Conservation (phyloP, 2,329 filamentous ascomycete species). For the Clonostachys byssicola region DNA sequence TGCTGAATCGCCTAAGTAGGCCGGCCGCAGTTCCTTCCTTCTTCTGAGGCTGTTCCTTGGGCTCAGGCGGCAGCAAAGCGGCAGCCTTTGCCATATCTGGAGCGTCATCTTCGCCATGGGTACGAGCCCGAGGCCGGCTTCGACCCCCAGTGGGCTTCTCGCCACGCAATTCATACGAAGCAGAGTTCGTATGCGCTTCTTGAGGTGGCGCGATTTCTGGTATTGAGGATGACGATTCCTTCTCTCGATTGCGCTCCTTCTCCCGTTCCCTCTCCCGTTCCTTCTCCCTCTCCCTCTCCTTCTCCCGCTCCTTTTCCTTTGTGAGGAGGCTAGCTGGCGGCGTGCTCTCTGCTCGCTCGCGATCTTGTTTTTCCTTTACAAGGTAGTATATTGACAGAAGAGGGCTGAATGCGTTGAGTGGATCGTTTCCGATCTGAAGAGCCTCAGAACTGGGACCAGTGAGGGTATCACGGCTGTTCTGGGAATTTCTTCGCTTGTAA, state of each 20-base stretch:
- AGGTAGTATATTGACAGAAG: constrained; percentile 93
- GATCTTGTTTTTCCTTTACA: constrained; percentile 89
- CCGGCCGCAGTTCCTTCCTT: constrained; percentile 87
- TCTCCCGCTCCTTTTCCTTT: constrained; percentile 17
- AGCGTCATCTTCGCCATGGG: constrained; percentile 91
- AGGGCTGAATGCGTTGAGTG: constrained; percentile 89
- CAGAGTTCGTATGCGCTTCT: constrained; percentile 83
- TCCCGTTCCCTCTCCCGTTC: constrained; percentile 7
- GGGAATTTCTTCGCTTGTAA: constrained; percentile 90
- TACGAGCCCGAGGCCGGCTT: constrained; percentile 79
- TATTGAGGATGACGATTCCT: constrained; percentile 33
- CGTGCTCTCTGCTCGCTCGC: constrained; percentile 49
- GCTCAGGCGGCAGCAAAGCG: constrained; percentile 36
- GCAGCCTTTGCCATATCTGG: constrained; percentile 47
- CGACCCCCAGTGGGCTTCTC: constrained; percentile 83
- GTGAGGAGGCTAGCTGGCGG: constrained; percentile 24
- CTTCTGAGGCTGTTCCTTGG: constrained; percentile 61
- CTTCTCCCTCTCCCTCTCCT: constrained; percentile 8
- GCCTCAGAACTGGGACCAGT: constrained; percentile 81
- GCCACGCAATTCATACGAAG: constrained; percentile 81
- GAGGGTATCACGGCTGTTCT: constrained; percentile 83
- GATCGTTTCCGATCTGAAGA: constrained; percentile 77
- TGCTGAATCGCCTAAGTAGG: constrained; percentile 85
- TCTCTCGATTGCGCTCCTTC: constrained; percentile 16
- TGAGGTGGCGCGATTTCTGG: constrained; percentile 78